Base-by-base conservation (phyloP, 176 grass and related monocot genomes). In the Avena sativa region DNA sequence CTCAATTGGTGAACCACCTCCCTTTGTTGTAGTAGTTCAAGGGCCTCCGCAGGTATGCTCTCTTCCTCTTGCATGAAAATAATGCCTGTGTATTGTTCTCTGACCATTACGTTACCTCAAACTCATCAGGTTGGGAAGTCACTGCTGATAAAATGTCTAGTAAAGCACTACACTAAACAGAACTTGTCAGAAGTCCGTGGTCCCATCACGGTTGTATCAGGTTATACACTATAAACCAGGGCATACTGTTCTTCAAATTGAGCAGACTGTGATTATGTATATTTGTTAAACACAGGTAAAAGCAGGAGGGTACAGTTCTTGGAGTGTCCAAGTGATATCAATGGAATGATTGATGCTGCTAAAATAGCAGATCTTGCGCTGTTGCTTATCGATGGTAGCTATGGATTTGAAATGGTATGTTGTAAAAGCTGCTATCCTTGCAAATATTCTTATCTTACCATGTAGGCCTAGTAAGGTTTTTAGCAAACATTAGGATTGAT, bases 401-500 rank as follows among this genome's bases (percentile, higher is more conserved):
- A 96, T 89, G 97, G 94, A 69, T 99, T 96, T 94, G 97, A 96
- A 88, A 99, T 99, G 97, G 97, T 99, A n/a, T 88, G 79, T 73
- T 83, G 17, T 84, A n/a, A 55, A 85, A 87, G 67, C 32, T 30
- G 16, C 7, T 79, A 23, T 61, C 78, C 59, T 69, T 11, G 69
- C 52, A 81, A 57, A 84, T 79, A 58, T 75, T 84, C 57, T 20
- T 66, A 74, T 36, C 72, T 91, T 76, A 77, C 16, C 26, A 26
- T 90, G 32, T 82, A 36, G 74, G 65, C 72, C 32, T 67, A 14
- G 81, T 81, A 68, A 68, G 59, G 49, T 67, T 10, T 76, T 30
- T 48, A 76, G 34, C 38, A 40, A 77, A 52, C 58, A 62, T 1
- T 10, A 62, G 6, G 26, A 70, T 73, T 4, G 8, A 32, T 10